Percentiles rank a stretch among this genome's conserved stretches.
phyloP scores from a whole-genome alignment of 2,329 filamentous ascomycete species.

The Penicillium polonicum region DNA sequence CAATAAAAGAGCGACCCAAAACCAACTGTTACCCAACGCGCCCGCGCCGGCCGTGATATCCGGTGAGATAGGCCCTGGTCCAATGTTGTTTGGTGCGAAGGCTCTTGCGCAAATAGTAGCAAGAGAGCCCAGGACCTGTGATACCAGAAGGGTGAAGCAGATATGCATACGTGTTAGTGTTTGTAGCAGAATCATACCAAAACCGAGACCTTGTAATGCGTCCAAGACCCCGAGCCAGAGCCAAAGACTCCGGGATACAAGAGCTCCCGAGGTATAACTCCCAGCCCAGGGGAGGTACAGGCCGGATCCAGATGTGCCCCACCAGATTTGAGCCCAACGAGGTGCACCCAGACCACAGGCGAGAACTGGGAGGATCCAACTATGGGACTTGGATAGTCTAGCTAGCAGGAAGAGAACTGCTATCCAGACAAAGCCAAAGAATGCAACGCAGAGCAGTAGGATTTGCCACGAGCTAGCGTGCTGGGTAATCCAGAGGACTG shows the following conservation, averaged over 20 bases:
- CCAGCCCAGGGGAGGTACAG: conserved; percentile 64
- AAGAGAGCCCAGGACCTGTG: conserved; percentile 61
- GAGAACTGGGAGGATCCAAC: conserved; percentile 67
- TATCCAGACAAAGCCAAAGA: conserved; percentile 59
- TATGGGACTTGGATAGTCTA: conserved; percentile 58
- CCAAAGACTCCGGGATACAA: conserved; percentile 61
- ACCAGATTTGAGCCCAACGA: conserved; percentile 67
- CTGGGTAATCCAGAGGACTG: conserved; percentile 57
- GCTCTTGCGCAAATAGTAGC: conserved; percentile 63
- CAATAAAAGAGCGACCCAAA: conserved; percentile 60
- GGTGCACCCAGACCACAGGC: conserved; percentile 65
- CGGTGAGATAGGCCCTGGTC: conserved; percentile 62
- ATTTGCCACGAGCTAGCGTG: conserved; percentile 59
- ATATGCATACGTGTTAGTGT: conserved; percentile 66
- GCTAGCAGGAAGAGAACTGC: conserved; percentile 48
- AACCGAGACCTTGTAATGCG: conserved; percentile 63
- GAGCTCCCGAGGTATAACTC: conserved; percentile 52
- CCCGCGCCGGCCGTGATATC: conserved; percentile 54
- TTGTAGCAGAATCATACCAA: conserved; percentile 67
- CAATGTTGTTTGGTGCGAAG: conserved; percentile 60
- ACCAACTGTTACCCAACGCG: conserved; percentile 53
- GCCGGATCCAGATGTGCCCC: conserved; percentile 61
- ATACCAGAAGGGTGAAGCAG: conserved; percentile 58
- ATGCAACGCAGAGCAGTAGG: conserved; percentile 49
- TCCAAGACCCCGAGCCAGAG: conserved; percentile 67